Evolutionary conservation across 208 protist genomes (phyloP).

Genomic region (Acanthamoeba healyi): DNA sequence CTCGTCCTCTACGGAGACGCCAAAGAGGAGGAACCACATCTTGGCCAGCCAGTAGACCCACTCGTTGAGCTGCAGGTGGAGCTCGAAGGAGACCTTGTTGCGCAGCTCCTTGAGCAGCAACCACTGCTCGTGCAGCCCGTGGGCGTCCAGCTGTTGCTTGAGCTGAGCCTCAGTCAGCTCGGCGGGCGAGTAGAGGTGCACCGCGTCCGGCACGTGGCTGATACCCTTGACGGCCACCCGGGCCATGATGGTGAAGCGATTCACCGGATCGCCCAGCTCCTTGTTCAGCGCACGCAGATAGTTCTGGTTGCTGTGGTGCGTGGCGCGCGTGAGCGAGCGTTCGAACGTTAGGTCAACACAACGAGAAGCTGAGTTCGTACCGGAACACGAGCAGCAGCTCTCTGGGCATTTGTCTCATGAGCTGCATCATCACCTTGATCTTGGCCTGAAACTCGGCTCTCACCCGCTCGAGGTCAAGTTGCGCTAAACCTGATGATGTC

Average conservation of each 20-base stretch:
- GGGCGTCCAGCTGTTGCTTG: not conserved
- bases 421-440: slow-evolving; percentile 1
- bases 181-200: not conserved
- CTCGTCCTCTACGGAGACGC: slow-evolving; percentile 13
- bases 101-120: slow-evolving; percentile 11
- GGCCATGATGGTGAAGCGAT: slow-evolving; percentile 57
- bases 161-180: not conserved
- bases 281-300: slow-evolving; percentile 64
- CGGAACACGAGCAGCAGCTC: slow-evolving; percentile 47
- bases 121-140: slow-evolving; percentile 3
- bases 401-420: slow-evolving; percentile 37
- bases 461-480: slow-evolving; percentile 18
- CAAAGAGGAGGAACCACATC: slow-evolving; percentile 29
- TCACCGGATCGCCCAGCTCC: slow-evolving; percentile 61
- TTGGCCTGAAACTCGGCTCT: not conserved
- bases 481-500: not conserved
- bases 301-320: slow-evolving; percentile 34
- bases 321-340: not conserved
- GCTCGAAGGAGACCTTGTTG: slow-evolving; percentile 56
- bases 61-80: slow-evolving; percentile 25
- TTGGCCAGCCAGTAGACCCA: slow-evolving; percentile 56
- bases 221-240: slow-evolving; percentile 28
- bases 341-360: not conserved
- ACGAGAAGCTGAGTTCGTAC: too few species aligned
- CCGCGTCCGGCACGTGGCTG: not conserved